Percentiles rank a stretch among this genome's conserved stretches.
Evolutionary conservation across 1,139 yeast genomes (phyloP).

Genomic region (Diutina catenulata): DNA sequence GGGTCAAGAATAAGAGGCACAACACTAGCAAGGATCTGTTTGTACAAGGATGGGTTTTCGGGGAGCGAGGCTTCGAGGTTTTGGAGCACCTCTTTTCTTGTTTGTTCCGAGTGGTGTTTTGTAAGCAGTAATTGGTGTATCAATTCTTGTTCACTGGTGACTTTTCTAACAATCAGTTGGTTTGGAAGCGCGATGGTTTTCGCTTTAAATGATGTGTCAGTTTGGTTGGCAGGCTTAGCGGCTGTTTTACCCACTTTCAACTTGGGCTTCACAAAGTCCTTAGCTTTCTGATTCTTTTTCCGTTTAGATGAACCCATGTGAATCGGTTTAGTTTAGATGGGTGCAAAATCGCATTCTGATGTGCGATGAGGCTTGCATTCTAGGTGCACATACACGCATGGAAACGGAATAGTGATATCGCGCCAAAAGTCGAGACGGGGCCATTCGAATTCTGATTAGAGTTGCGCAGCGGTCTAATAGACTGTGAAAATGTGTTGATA

Average conservation of each 20-base stretch:
- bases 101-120: constrained; percentile 64
- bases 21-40: constrained; percentile 43
- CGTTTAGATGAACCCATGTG: constrained; percentile 19
- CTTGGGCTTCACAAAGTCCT: constrained; percentile 71
- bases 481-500: no score
- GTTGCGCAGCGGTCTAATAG: no score
- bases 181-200: constrained; percentile 54
- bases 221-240: constrained; percentile 58
- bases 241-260: constrained; percentile 81
- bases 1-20: constrained; percentile 51
- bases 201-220: constrained; percentile 81
- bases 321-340: no score
- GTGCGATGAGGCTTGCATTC: no score
- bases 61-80: constrained; percentile 37
- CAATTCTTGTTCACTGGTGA: constrained; percentile 29
- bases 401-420: no score
- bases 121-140: constrained; percentile 52
- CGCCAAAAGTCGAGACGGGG: no score
- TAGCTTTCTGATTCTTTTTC: constrained; percentile 57
- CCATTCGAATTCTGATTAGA: no score
- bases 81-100: constrained; percentile 63
- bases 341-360: no score
- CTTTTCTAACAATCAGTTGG: constrained; percentile 29
- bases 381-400: no score
- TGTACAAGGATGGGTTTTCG: constrained; percentile 39